Evolutionary conservation across 495 filamentous ascomycete species (phyloP), one percentile per base, ranked within the genome.

Genomic region (Bacidia gigantensis): DNA sequence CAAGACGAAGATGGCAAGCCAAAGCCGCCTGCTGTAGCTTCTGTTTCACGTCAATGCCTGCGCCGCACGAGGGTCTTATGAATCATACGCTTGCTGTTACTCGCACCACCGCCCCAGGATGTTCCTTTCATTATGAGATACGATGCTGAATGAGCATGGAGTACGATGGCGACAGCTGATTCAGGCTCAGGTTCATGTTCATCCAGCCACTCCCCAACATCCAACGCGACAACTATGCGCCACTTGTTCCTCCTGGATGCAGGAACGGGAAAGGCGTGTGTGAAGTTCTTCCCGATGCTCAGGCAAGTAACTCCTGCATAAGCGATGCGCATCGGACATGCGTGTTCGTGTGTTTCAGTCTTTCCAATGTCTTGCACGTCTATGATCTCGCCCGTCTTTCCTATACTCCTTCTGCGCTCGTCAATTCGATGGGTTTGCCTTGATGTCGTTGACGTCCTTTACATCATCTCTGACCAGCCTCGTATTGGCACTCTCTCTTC

Each of bases 321-420:
- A 50, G 47, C 47, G 47, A 29, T 35, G 14, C 47, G 47, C 47
- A 38, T 35, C 29, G 29, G 25, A n/a, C n/a, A n/a, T n/a, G n/a
- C n/a, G n/a, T n/a, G n/a, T n/a, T n/a, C n/a, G n/a, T n/a, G n/a
- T n/a, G n/a, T n/a, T n/a, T n/a, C n/a, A n/a, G n/a, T n/a, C n/a
- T n/a, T n/a, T n/a, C n/a, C n/a, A n/a, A n/a, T n/a, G n/a, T n/a
- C n/a, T n/a, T n/a, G n/a, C n/a, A n/a, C n/a, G 26, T 12, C 26
- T 50, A 24, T 50, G 12, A 21, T 20, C 11, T 26, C 24, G 11
- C 18, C 43, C 18, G 18, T 24, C 44, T 22, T 47, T 14, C 44
- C 44, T 47, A 22, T 11, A 14, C 22, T n/a, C 26, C 12, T 2
- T 47, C 26, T 3, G n/a, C n/a, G n/a, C n/a, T n/a, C n/a, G n/a